Base-by-base conservation (phyloP, 1,284 basidiomycete genomes). In the Puccinia horiana region DNA sequence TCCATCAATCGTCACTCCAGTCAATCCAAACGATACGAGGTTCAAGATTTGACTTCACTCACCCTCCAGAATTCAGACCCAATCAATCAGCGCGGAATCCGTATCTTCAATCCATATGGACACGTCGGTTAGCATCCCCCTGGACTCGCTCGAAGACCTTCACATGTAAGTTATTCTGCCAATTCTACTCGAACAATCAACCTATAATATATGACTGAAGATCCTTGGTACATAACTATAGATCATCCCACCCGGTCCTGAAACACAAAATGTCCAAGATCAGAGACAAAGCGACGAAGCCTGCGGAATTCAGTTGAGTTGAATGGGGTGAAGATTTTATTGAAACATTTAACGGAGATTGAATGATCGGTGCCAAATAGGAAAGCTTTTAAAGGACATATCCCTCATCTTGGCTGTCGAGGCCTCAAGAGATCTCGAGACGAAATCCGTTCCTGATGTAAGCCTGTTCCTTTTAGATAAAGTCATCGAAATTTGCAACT, bases 321-420 rank as follows among this genome's bases (percentile, higher is more conserved):
- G 26, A 76, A n/a, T 58, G 35, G 6, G 47, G 2, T 49, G 76
- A 89, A 9, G 58, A 29, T 35, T 35, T 69, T 56, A 18, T 9
- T 14, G n/a, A 52, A 63, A 42, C 32, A 44, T 69, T 89, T 91
- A 91, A 26, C 8, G 6, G 35, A n/a, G 20, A 56, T 73, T 37
- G 54, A 63, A 76, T 49, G 4, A 40, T 32, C 18, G 16, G 23
- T 40, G 26, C 2, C 54, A 9, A 42, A 67, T 40, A 81, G 78
- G 78, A n/a, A 81, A 81, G 49, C 54, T 81, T 26, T 90, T 94
- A 75, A 89, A 91, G 84, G 91, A 92, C 84, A 90, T 94, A 85
- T 91, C 91, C 84, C 87, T 91, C 75, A 89, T 94, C 76, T 86
- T 94, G 63, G 93, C 91, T 29, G 90, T 93, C 74, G 93, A 94